A percentile compares a stretch with the other conserved stretches of the same genome.
phyloP scores from a whole-genome alignment of 2,329 filamentous ascomycete genomes.

The Aciculosporium take region DNA sequence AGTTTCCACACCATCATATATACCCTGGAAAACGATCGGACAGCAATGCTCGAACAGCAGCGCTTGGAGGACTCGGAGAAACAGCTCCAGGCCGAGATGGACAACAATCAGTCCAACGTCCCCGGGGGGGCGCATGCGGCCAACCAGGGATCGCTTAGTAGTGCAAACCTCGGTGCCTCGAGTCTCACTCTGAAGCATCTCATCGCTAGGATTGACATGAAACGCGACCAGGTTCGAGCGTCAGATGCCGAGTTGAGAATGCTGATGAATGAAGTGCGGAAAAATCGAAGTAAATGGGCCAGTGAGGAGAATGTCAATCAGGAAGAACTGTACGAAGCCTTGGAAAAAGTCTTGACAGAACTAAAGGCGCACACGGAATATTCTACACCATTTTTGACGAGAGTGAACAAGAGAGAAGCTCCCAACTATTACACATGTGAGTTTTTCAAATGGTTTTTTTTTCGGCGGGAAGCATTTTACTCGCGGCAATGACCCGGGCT shows the following conservation, averaged over 20 bases:
- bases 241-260: conserved; percentile 86
- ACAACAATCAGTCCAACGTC: conserved; percentile 38
- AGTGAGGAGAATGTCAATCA: conserved; percentile 96
- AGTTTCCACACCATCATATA: conserved; percentile 92
- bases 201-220: conserved; percentile 87
- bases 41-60: conserved; percentile 95
- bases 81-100: conserved; percentile 91
- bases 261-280: conserved; percentile 92
- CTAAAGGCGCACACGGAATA: conserved; percentile 96
- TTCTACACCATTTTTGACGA: conserved; percentile 84
- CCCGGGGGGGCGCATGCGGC: conserved; percentile 35
- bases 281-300: conserved; percentile 97
- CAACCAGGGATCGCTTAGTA: conserved; percentile 81
- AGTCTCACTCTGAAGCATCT: conserved; percentile 94
- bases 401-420: conserved; percentile 93
- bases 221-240: conserved; percentile 77
- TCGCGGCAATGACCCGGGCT: neutral
- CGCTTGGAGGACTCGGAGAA: conserved; percentile 93
- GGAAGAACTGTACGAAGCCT: conserved; percentile 91
- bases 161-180: conserved; percentile 85
- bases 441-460: conserved; percentile 15
- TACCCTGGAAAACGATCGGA: conserved; percentile 85
- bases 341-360: conserved; percentile 93
- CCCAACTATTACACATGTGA: conserved; percentile 88
- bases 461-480: neutral